Evolutionary conservation across 148 eudicot species (phyloP).

Genomic region (Diospyros lotus): DNA sequence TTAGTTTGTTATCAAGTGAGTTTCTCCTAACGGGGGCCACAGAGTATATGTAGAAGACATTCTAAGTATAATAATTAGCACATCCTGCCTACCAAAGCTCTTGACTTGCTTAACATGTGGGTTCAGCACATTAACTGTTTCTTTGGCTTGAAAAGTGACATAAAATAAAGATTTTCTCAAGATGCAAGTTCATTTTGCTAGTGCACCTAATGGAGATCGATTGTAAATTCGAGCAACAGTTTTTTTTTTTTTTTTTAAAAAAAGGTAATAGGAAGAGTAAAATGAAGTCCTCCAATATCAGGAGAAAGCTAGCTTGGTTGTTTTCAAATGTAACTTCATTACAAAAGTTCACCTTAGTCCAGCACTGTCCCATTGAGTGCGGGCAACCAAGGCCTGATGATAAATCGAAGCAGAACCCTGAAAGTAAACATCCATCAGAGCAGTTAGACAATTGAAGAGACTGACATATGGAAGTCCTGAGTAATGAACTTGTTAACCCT

Average conservation of each 20-base stretch:
- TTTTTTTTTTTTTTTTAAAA: too few relatives aligned
- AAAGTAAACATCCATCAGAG: slow-evolving; percentile 3
- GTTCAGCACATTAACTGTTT: neutral
- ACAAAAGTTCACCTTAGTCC: slow-evolving; percentile 34
- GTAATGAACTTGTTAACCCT: neutral
- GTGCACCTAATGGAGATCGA: neutral
- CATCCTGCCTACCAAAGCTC: neutral
- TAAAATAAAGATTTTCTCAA: neutral
- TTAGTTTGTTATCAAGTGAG: neutral
- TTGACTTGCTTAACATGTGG: neutral
- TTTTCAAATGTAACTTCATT: slow-evolving; percentile 6
- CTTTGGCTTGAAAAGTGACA: neutral
- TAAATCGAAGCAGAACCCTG: slow-evolving; percentile 23
- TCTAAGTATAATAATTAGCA: too few relatives aligned
- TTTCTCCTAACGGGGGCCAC: neutral
- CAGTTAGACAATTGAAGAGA: neutral
- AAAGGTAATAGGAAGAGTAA: neutral
- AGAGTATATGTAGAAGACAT: neutral
- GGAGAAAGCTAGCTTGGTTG: neutral
- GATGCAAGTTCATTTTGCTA: neutral
- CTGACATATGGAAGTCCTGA: neutral
- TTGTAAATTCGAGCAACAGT: neutral
- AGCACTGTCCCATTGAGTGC: slow-evolving; percentile 58
- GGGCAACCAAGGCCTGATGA: slow-evolving; percentile 22
- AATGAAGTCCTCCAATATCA: neutral